A percentile compares a stretch with the other conserved stretches of the same genome.
Conservation (phyloP, 2,329 filamentous ascomycete species). For the Pseudogymnoascus pannorum region DNA sequence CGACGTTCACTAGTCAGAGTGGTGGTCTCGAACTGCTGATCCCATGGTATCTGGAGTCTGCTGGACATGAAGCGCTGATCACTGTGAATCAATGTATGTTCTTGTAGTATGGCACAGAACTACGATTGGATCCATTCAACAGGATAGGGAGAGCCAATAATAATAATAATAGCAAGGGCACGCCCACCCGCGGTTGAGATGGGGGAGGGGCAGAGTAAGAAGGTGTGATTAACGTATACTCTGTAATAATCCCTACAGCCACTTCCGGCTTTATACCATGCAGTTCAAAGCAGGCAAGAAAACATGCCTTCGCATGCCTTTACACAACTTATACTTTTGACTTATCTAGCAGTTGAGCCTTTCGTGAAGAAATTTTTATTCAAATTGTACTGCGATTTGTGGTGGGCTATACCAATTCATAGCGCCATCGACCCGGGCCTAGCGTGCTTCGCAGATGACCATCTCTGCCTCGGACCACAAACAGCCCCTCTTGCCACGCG, state of each 20-base stretch:
- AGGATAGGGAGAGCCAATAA: not conserved
- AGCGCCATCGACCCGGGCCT: not conserved
- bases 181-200: not conserved
- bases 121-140: not conserved
- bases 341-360: not conserved
- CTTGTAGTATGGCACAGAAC: not conserved
- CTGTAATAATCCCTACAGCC: not conserved
- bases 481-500: conserved; percentile 1
- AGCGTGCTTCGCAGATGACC: not conserved
- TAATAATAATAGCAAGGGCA: not conserved
- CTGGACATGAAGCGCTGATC: not conserved
- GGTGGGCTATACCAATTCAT: not conserved
- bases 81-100: not conserved
- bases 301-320: too few species aligned
- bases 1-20: not conserved
- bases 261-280: not conserved
- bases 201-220: too few species aligned
- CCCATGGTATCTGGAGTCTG: not conserved
- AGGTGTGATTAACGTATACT: not conserved
- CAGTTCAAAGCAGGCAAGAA: not conserved
- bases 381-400: not conserved
- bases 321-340: not conserved
- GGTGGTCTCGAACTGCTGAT: not conserved
- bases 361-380: not conserved
- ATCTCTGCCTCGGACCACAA: not conserved